Percentiles rank a stretch among this genome's conserved stretches.
Conservation (phyloP, 2,329 filamentous ascomycete genomes). For the Xenoacremonium recifei region DNA sequence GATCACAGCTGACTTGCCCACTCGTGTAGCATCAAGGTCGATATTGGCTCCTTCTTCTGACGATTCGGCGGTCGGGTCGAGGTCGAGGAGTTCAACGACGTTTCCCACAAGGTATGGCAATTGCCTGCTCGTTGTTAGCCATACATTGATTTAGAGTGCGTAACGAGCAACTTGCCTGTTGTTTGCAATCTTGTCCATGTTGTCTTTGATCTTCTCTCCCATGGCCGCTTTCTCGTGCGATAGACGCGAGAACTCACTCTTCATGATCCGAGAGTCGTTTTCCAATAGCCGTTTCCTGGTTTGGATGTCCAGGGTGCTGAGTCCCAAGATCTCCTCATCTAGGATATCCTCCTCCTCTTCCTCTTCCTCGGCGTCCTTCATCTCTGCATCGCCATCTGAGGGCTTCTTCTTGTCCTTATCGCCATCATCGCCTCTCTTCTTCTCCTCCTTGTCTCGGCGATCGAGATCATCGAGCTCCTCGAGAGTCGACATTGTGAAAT, state of each 20-base stretch:
- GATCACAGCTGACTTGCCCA: slow-evolving; percentile 98
- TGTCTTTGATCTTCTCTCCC: slow-evolving; percentile 99
- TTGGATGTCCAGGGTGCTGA: slow-evolving; percentile 92
- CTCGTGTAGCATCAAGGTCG: slow-evolving; percentile 91
- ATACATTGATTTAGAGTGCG: background rate
- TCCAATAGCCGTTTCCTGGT: slow-evolving; percentile 89
- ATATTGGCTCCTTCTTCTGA: slow-evolving; percentile 98
- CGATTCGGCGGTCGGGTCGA: slow-evolving; percentile 93
- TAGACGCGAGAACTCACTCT: slow-evolving; percentile 91
- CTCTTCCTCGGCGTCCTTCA: slow-evolving; percentile 77
- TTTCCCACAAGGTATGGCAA: slow-evolving; percentile 97
- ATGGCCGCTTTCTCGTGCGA: slow-evolving; percentile 94
- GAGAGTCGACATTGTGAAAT: slow-evolving; percentile 73
- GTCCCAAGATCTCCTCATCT: slow-evolving; percentile 88
- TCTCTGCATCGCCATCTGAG: slow-evolving; percentile 76
- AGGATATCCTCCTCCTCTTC: slow-evolving; percentile 80
- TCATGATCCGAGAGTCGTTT: slow-evolving; percentile 98
- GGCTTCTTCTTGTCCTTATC: slow-evolving; percentile 42
- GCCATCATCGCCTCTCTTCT: slow-evolving; percentile 38
- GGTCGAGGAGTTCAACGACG: slow-evolving; percentile 93
- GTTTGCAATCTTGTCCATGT: slow-evolving; percentile 97
- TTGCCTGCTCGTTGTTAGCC: slow-evolving; percentile 59
- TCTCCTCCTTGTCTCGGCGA: slow-evolving; percentile 74
- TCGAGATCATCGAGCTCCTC: slow-evolving; percentile 91
- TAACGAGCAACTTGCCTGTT: slow-evolving; percentile 68